These are phyloP conservation scores for Juglanconis oblonga DNA, from an alignment of 2,329 filamentous ascomycete species.

Conservation along the genomic window DNA sequence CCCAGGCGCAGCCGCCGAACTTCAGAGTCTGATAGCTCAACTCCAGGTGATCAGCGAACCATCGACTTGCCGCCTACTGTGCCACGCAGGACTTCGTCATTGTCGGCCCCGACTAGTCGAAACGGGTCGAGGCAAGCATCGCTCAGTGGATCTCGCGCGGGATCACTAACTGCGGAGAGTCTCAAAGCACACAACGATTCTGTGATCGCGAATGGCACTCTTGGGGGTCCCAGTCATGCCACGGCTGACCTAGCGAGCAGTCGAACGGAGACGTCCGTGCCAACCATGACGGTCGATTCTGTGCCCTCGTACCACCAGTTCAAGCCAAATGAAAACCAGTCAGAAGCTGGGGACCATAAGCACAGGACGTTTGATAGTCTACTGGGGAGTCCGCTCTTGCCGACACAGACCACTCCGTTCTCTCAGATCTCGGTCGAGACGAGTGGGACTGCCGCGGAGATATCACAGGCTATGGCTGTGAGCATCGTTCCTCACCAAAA, in stretches of 20 bases:
- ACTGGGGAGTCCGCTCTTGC: conserved; percentile 47
- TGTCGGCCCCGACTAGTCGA: conserved; percentile 61
- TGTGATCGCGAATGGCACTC: conserved; percentile 22
- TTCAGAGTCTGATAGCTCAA: conserved; percentile 47
- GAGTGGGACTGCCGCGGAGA: conserved; percentile 56
- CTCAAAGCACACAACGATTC: conserved; percentile 50
- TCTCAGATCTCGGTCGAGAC: conserved; percentile 61
- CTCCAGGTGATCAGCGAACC: conserved; percentile 47
- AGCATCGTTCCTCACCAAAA: conserved; percentile 64
- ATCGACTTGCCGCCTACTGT: conserved; percentile 60
- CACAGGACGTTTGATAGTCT: conserved; percentile 38
- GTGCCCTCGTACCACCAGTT: conserved; percentile 33
- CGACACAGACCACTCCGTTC: conserved; percentile 59
- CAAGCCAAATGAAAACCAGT: conserved; percentile 27
- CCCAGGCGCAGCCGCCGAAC: conserved; percentile 38
- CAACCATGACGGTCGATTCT: conserved; percentile 27
- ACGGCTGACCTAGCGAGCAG: conserved; percentile 1
- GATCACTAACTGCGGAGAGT: conserved; percentile 58
- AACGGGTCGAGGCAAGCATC: conserved; percentile 7
- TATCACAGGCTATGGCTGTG: conserved; percentile 61
- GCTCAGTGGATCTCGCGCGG: conserved; percentile 47
- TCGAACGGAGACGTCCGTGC: conserved; percentile 14
- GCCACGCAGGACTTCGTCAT: conserved; percentile 55
- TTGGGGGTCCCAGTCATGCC: conserved; percentile 10
- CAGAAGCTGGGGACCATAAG: not conserved